Evolutionary conservation across 331 rosid species (phyloP).

Genomic region (Quercus tomentella): DNA sequence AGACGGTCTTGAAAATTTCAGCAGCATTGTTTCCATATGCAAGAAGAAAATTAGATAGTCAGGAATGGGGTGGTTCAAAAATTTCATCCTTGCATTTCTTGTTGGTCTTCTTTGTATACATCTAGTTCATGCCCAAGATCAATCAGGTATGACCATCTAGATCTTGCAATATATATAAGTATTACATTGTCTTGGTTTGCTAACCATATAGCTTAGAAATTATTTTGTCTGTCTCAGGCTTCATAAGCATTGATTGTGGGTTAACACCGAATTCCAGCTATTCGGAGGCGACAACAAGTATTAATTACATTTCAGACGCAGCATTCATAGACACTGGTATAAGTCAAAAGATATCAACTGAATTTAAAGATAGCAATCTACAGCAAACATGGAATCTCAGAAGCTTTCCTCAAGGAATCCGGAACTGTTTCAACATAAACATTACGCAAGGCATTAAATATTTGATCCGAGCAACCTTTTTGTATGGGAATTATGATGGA

Average conservation of each 20-base stretch:
- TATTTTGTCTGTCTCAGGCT: neutral
- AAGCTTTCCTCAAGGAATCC: constrained; percentile 51
- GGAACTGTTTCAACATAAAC: constrained; percentile 38
- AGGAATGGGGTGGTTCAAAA: constrained; percentile 9
- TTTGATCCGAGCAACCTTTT: constrained; percentile 28
- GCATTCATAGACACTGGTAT: constrained; percentile 24
- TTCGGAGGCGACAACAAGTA: constrained; percentile 10
- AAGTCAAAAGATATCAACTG: constrained; percentile 13
- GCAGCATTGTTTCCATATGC: neutral
- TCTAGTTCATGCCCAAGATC: constrained; percentile 35
- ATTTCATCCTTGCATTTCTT: neutral
- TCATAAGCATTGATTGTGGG: constrained; percentile 53
- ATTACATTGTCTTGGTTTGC: neutral
- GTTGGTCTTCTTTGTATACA: constrained; percentile 10
- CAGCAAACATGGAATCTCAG: constrained; percentile 19
- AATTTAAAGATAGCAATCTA: neutral
- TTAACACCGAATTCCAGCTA: constrained; percentile 19
- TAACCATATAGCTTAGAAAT: neutral
- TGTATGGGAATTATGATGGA: constrained; percentile 44
- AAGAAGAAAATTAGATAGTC: neutral
- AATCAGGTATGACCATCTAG: constrained; percentile 24
- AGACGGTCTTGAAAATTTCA: neutral
- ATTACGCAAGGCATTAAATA: constrained; percentile 22
- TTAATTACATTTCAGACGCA: constrained; percentile 43
- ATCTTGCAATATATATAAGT: neutral